These are phyloP conservation scores for Colletotrichum sojae DNA, from an alignment of 2,329 filamentous ascomycete species.

Conservation along the genomic window DNA sequence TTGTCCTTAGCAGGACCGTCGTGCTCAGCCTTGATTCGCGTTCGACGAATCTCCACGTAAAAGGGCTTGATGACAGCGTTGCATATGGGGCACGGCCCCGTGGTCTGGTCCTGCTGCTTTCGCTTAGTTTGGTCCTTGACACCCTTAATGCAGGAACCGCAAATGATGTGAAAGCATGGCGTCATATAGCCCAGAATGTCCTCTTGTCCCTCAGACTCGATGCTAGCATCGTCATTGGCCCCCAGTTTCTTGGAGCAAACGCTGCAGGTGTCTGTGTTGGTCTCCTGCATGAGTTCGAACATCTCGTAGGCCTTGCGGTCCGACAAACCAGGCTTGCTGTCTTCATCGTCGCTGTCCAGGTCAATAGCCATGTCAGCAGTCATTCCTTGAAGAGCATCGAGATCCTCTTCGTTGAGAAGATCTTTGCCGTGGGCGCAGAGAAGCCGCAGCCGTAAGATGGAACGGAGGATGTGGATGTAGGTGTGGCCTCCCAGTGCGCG, in stretches of 20 bases:
- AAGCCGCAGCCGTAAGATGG: slow-evolving; percentile 88
- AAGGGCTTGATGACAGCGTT: slow-evolving; percentile 72
- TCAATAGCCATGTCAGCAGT: slow-evolving; percentile 91
- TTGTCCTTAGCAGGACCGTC: slow-evolving; percentile 61
- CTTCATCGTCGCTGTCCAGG: slow-evolving; percentile 81
- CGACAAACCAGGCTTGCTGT: slow-evolving; percentile 69
- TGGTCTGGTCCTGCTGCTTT: slow-evolving; percentile 52
- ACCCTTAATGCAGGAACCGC: slow-evolving; percentile 77
- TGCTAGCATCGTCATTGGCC: slow-evolving; percentile 67
- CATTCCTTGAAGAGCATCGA: slow-evolving; percentile 84
- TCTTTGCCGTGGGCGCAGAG: slow-evolving; percentile 97
- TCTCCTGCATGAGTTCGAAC: slow-evolving; percentile 87
- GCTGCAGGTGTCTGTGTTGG: slow-evolving; percentile 81
- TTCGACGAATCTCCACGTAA: slow-evolving; percentile 78
- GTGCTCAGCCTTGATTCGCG: slow-evolving; percentile 70
- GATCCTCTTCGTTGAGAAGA: slow-evolving; percentile 85
- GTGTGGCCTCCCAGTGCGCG: slow-evolving; percentile 84
- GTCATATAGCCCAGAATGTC: slow-evolving; percentile 84
- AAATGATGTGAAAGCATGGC: slow-evolving; percentile 89
- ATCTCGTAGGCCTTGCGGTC: slow-evolving; percentile 87
- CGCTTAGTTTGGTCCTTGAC: slow-evolving; percentile 69
- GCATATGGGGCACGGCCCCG: slow-evolving; percentile 78
- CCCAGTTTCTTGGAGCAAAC: slow-evolving; percentile 77
- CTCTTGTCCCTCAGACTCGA: slow-evolving; percentile 71
- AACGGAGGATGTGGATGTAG: slow-evolving; percentile 94